Evolutionary conservation across 805 yeast genomes (phyloP).

Genomic region (Brettanomyces nanus): DNA sequence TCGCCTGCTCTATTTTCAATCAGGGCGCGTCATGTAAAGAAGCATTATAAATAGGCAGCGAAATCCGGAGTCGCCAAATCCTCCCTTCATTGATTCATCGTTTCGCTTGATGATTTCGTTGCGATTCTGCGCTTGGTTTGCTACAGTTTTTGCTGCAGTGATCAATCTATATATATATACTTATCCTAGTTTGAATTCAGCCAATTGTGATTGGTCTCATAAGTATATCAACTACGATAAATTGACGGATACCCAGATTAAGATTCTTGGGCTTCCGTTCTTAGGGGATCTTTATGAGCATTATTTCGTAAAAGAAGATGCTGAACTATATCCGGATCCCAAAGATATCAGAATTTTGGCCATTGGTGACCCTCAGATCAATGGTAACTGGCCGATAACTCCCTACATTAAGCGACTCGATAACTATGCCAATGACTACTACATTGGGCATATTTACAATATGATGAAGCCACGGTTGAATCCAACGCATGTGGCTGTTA

Average conservation of each 20-base stretch:
- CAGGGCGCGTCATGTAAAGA: too few species aligned
- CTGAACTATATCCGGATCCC: constrained; percentile 9
- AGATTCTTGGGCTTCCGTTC: constrained; percentile 22
- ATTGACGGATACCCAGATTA: constrained; percentile 9
- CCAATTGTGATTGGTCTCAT: constrained; percentile 54
- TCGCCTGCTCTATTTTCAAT: too few species aligned
- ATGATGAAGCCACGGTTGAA: constrained; percentile 53
- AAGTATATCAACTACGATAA: constrained; percentile 16
- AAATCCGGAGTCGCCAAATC: too few species aligned
- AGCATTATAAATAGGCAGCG: too few species aligned
- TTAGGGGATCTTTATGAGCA: constrained; percentile 26
- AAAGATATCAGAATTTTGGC: constrained; percentile 55
- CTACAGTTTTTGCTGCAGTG: constrained; percentile 32
- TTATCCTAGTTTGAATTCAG: constrained; percentile 57
- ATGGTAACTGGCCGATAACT: constrained; percentile 73
- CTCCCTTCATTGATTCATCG: too few species aligned
- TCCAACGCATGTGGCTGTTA: constrained; percentile 78
- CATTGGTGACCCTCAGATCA: constrained; percentile 95
- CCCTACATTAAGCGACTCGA: constrained; percentile 70
- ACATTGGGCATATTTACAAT: constrained; percentile 73
- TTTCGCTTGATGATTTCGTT: too few species aligned
- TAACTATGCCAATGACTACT: constrained; percentile 83
- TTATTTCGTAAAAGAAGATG: constrained; percentile 21
- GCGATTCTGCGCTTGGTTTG: constrained; percentile 14
- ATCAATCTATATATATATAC: constrained; percentile 63